Evolutionary conservation across 1,284 basidiomycete genomes (phyloP).

Genomic region (Takashimella koratensis): DNA sequence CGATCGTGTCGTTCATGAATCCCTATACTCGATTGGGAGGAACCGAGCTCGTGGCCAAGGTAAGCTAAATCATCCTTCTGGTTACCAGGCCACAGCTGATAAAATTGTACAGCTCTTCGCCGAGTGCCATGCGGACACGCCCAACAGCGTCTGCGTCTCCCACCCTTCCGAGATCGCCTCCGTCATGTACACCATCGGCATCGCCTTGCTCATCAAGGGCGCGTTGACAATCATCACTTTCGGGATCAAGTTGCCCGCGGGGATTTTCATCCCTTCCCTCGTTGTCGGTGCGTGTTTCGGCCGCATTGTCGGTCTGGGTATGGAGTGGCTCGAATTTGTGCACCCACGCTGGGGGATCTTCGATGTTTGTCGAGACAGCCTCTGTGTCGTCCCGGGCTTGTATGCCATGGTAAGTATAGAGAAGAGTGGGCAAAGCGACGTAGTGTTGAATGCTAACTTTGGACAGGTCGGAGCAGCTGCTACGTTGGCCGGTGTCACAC

Average conservation of each 20-base stretch:
- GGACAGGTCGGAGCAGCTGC: constrained; percentile 76
- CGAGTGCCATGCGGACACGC: constrained; percentile 66
- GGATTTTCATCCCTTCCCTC: constrained; percentile 95
- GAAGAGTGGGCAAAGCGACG: constrained; percentile 2
- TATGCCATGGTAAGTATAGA: constrained; percentile 66
- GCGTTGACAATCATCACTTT: constrained; percentile 86
- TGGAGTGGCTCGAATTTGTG: constrained; percentile 73
- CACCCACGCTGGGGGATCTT: constrained; percentile 65
- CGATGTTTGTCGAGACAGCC: constrained; percentile 55
- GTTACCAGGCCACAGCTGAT: too few relatives aligned
- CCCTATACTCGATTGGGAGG: constrained; percentile 90
- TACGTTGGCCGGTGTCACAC: constrained; percentile 77
- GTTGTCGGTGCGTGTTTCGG: constrained; percentile 97
- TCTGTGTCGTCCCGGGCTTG: constrained; percentile 65
- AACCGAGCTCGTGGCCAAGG: constrained; percentile 74
- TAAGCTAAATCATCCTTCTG: too few relatives aligned
- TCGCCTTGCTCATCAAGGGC: constrained; percentile 77
- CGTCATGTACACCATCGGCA: constrained; percentile 63
- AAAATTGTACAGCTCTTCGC: constrained; percentile 89
- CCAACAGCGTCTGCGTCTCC: constrained; percentile 68
- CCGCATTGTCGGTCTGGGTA: constrained; percentile 74
- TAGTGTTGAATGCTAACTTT: background rate
- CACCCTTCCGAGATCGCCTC: constrained; percentile 64
- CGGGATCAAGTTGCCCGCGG: constrained; percentile 88
- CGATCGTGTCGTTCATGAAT: constrained; percentile 77